These are phyloP conservation scores for Desmodesmus armatus DNA, from an alignment of 139 green algal genomes.

Conservation along the genomic window DNA sequence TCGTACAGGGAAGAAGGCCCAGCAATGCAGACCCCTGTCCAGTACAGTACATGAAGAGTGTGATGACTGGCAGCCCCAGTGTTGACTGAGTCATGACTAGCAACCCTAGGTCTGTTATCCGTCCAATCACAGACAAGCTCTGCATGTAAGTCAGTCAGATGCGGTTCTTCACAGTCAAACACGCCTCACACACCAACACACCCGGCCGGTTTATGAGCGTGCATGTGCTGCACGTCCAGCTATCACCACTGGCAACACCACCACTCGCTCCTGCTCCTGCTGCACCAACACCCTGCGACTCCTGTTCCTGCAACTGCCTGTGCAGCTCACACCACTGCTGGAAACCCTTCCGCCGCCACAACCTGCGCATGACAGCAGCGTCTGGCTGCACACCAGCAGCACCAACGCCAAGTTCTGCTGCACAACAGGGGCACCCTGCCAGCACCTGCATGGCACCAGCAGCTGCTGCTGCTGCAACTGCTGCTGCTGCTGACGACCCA, in stretches of 20 bases:
- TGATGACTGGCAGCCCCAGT: no score
- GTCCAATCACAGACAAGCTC: no score
- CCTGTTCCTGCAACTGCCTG: conserved; percentile 5
- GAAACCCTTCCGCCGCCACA: neutral
- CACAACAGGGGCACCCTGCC: conserved; percentile 1
- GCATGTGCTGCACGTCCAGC: conserved; percentile 11
- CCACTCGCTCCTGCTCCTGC: neutral
- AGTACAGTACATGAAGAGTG: no score
- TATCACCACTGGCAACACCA: neutral
- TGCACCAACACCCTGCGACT: neutral
- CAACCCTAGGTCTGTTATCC: no score
- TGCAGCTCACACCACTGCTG: neutral
- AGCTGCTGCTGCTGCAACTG: neutral
- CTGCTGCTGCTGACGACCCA: no score
- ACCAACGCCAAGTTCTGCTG: neutral
- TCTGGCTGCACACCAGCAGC: neutral
- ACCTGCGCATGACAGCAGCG: neutral
- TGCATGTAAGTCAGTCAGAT: no score
- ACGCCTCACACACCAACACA: conserved; percentile 33
- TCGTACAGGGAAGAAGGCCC: no score
- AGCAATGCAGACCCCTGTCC: no score
- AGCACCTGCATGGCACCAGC: neutral
- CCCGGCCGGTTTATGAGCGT: conserved; percentile 8
- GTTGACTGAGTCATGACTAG: no score
- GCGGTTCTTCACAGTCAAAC: neutral